Evolutionary conservation across 1,139 yeast genomes (phyloP), one percentile per base, ranked within the genome.

Genomic region (Geotrichum europaeum): DNA sequence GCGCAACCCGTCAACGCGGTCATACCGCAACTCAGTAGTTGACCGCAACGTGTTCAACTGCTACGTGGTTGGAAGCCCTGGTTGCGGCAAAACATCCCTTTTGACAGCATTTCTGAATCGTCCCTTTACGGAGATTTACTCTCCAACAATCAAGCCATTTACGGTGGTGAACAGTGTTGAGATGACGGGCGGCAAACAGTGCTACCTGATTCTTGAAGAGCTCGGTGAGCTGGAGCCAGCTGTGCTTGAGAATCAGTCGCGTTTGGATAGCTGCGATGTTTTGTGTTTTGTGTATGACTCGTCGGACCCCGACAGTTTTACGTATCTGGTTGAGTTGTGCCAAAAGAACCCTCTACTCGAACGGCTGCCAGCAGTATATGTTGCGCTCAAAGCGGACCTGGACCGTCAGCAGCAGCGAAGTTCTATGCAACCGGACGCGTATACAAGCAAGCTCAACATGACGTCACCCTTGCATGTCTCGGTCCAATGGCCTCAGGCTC

Each of bases 111-210:
- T 94, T 70, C 75, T 94, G 54, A 87, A 87, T 24, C 83, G 96
- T 28, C 80, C 85, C 2, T 87, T 85, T 68, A 82, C 89, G 59
- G 91, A 85, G 25, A 71, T 78, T 0, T 89, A 92, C 70, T 83
- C 89, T 3, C 97, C 97, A 0, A 89, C 97, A 0, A 85, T 89
- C 25, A 83, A 83, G 62, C 92, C 96, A 1, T 78, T 87, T 55
- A 79, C 89, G 1, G 96, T 90, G 13, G 97, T 91, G 0, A 94
- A 94, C 70, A 92, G 95, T 69, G 91, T 94, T n/a, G 99, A 94
- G 71, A 76, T 92, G 69, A 85, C 87, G 60, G 98, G 98, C 1
- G 98, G 98, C 1, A 92, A 90, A 70, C 99, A 94, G 72, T 91
- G 96, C 72, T 94, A 94, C 70, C 76, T 94, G 69, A 90, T 94